These are phyloP conservation scores for Talaromyces sp. DNA, from an alignment of 2,329 filamentous ascomycete species.

Conservation along the genomic window DNA sequence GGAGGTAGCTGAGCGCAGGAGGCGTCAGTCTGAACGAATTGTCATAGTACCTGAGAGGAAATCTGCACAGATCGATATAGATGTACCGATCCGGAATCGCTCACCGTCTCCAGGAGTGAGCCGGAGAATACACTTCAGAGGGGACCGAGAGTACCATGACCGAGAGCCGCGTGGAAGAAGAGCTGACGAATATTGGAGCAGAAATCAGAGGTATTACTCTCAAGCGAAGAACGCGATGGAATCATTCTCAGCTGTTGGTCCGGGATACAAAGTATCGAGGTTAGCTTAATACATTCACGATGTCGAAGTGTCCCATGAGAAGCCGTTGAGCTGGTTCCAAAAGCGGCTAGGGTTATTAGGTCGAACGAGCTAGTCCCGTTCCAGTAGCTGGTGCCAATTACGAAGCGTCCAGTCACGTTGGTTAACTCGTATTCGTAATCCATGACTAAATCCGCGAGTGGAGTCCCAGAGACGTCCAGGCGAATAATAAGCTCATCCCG, in stretches of 20 bases:
- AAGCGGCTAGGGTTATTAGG: too few species aligned
- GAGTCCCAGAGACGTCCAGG: too few species aligned
- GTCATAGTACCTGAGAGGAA: not conserved
- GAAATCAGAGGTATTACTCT: not conserved
- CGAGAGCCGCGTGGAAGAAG: not conserved
- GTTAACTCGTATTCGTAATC: too few species aligned
- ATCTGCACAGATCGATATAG: not conserved
- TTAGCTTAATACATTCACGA: not conserved
- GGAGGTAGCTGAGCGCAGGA: not conserved
- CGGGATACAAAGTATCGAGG: conserved; percentile 9
- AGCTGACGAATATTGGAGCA: not conserved
- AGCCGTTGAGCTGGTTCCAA: too few species aligned
- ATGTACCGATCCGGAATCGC: not conserved
- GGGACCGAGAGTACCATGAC: not conserved
- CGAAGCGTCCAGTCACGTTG: too few species aligned
- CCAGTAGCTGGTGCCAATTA: too few species aligned
- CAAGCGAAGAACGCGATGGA: conserved; percentile 5
- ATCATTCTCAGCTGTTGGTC: conserved; percentile 8
- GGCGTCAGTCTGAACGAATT: not conserved
- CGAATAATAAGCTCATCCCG: too few species aligned
- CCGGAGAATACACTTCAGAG: not conserved
- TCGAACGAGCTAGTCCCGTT: too few species aligned
- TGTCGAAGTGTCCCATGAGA: not conserved
- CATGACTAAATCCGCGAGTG: too few species aligned
- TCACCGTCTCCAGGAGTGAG: not conserved